A percentile compares a stretch with the other conserved stretches of the same genome.
These are phyloP conservation scores for thale cress (Arabidopsis thaliana) DNA, from an alignment of 345 rosid species.

Conservation along the genomic window TAIR10.1 NC_003071.7:12023501-12024000, in stretches of 20 bases:
- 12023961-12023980: conserved; percentile 43
- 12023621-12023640: conserved; percentile 17
- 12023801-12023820: conserved; percentile 39
- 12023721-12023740: conserved; percentile 39
- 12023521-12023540: conserved; percentile 48
- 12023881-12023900: neutral
- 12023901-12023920: conserved; percentile 12
- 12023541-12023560: conserved; percentile 56
- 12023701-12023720: conserved; percentile 35
- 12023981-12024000: conserved; percentile 45
- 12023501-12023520: conserved; percentile 50
- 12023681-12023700: conserved; percentile 28
- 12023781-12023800: conserved; percentile 42
- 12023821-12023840: conserved; percentile 48
- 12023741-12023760: conserved; percentile 28
- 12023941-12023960: conserved; percentile 46
- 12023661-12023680: conserved; percentile 20
- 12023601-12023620: neutral
- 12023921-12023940: conserved; percentile 40
- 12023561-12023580: conserved; percentile 26
- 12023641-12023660: conserved; percentile 33
- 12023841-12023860: conserved; percentile 32
- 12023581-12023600: conserved; percentile 32
- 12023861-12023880: neutral
- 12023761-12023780: conserved; percentile 46